A percentile compares a stretch with the other conserved stretches of the same genome.
Conservation (phyloP, 139 green algal genomes). For the Chlorella sp. region DNA sequence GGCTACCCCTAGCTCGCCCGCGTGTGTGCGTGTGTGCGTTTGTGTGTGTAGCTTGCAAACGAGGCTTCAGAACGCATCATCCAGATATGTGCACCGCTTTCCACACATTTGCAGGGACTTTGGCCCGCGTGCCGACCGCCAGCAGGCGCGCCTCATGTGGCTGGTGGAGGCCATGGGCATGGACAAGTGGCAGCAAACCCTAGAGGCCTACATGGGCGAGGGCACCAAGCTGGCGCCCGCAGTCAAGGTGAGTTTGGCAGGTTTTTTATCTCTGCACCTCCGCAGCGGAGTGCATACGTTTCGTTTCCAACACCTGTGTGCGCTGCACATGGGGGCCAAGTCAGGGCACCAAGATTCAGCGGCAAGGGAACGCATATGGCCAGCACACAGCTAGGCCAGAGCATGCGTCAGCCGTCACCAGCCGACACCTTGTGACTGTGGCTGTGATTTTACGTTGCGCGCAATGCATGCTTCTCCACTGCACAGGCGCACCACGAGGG, state of each 20-base stretch:
- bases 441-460: too few species aligned
- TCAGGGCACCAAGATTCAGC: too few species aligned
- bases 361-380: too few species aligned
- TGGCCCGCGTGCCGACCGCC: constrained; percentile 73
- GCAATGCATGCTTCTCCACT: too few species aligned
- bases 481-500: constrained; percentile 52
- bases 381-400: too few species aligned
- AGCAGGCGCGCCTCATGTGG: constrained; percentile 95
- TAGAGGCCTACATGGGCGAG: constrained; percentile 61
- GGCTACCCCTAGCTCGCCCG: constrained; percentile 63
- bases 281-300: background rate
- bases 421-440: too few species aligned
- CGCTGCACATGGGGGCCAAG: too few species aligned
- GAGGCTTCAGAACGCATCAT: background rate
- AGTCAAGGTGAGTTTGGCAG: constrained; percentile 37
- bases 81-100: background rate
- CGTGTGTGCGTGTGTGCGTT: constrained; percentile 18
- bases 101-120: constrained; percentile 66
- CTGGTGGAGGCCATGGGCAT: constrained; percentile 84
- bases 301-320: too few species aligned
- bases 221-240: constrained; percentile 25
- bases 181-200: constrained; percentile 61
- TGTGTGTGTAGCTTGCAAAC: too few species aligned
- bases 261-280: background rate
- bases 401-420: too few species aligned